phyloP scores from a whole-genome alignment of 345 rosid species.

The Gossypium australe region DNA sequence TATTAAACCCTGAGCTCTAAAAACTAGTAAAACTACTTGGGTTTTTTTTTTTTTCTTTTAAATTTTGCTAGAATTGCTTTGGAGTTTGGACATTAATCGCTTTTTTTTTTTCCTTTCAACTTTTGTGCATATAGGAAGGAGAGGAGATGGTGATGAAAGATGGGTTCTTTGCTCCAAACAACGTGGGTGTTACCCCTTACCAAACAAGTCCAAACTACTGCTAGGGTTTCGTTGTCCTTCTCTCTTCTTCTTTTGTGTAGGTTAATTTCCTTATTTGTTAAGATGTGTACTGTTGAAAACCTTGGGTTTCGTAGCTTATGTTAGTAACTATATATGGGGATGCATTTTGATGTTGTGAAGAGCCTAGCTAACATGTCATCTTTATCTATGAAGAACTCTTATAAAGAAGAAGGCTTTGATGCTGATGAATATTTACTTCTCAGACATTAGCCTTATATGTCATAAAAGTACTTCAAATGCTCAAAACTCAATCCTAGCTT shows the following conservation, averaged over 20 bases:
- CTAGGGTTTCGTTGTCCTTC: constrained; percentile 6
- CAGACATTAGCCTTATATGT: constrained; percentile 2
- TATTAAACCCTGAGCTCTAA: background rate
- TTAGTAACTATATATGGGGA: constrained; percentile 2
- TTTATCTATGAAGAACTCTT: constrained; percentile 3
- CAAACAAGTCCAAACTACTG: constrained; percentile 20
- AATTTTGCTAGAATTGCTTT: background rate
- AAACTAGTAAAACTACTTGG: too few relatives aligned
- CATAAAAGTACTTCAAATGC: constrained; percentile 6
- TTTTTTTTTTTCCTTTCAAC: background rate
- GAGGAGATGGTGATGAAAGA: constrained; percentile 75
- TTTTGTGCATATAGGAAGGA: constrained; percentile 48
- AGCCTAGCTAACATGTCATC: background rate
- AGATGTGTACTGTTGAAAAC: background rate
- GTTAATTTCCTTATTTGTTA: background rate
- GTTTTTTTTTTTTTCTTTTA: background rate
- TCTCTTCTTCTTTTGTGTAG: background rate
- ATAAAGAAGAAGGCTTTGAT: constrained; percentile 14
- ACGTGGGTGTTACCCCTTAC: constrained; percentile 66
- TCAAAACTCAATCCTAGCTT: background rate
- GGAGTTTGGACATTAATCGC: background rate
- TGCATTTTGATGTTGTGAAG: constrained; percentile 8
- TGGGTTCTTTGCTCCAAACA: constrained; percentile 64
- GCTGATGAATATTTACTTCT: constrained; percentile 7
- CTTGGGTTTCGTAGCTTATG: constrained; percentile 4